Evolutionary conservation across 1,284 basidiomycete species (phyloP), one percentile per base, ranked within the genome.

Genomic region (Mycena citricolor): DNA sequence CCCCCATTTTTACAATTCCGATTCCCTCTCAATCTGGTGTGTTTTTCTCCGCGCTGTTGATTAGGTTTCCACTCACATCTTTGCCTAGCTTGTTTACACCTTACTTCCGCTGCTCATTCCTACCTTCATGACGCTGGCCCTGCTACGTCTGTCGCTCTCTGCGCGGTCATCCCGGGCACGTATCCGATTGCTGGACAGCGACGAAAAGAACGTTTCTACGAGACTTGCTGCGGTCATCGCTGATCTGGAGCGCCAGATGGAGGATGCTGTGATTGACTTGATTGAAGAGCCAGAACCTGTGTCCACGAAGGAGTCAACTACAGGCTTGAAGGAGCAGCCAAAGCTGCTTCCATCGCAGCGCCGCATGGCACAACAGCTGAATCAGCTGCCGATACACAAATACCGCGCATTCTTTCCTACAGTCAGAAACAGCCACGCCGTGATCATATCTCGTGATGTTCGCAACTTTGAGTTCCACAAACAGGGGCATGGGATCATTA

Each of bases 1-100:
- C 87, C 87, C 2, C 85, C 87, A 3, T 61, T 65, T n/a, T 63
- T 90, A 2, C 77, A 83, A 49, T 49, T 75, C 29, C 61, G 66
- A 6, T 90, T 89, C 57, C 90, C 90, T 2, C 65, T 78, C 51
- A 92, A 90, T 59, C 57, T 90, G 29, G 86, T 91, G 54, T 54
- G 85, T 29, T 17, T 22, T 23, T 42, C 17, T 30, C 16, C 21
- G 10, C 3, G 36, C 28, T 35, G 23, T 16, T 16, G 22, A 30
- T 19, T 37, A 32, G 19, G 4, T 35, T 26, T 16, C 21, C 19
- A 32, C 41, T 19, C 8, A 5, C 32, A 10, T 41, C 28, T 13
- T 14, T 28, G 23, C 39, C 42, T 56, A 85, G 84, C 34, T 79
- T 69, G 42, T 83, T 10, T 76, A 79, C 54, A 44, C 65, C 3